Percentiles rank a stretch among this genome's conserved stretches.
phyloP scores from a whole-genome alignment of 805 yeast genomes.

The Lachancea sp. region DNA sequence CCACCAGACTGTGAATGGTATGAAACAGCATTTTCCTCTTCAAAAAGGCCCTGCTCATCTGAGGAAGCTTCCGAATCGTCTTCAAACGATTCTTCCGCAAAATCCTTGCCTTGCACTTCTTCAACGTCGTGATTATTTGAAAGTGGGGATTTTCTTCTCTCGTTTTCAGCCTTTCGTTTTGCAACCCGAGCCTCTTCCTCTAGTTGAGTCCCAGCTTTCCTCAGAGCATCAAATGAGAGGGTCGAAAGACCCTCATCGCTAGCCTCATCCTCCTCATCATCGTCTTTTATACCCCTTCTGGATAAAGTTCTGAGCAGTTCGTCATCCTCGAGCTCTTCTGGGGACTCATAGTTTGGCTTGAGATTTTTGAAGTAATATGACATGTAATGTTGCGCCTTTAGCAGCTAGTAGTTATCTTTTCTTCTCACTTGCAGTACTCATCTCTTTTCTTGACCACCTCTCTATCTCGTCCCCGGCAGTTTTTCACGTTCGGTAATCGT shows the following conservation, averaged over 20 bases:
- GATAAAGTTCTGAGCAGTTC: constrained; percentile 33
- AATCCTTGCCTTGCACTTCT: constrained; percentile 5
- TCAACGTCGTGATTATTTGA: constrained; percentile 1
- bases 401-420: too few species aligned
- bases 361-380: constrained; percentile 31
- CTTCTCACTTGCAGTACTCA: too few species aligned
- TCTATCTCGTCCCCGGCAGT: constrained; percentile 2
- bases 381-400: constrained; percentile 22
- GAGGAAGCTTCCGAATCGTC: constrained; percentile 15
- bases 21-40: constrained; percentile 31
- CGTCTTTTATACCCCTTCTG: background rate
- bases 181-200: constrained; percentile 31
- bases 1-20: background rate
- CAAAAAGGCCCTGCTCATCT: constrained; percentile 34
- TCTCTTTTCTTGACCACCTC: background rate
- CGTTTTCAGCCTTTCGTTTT: background rate
- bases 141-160: background rate
- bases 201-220: constrained; percentile 43
- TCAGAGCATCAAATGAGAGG: constrained; percentile 60
- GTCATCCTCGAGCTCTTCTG: constrained; percentile 30
- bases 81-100: constrained; percentile 17
- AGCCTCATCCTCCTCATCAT: constrained; percentile 13
- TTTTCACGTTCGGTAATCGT: background rate
- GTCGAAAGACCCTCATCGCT: constrained; percentile 44
- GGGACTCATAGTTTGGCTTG: constrained; percentile 26